Evolutionary conservation across 768 basidiomycete species (phyloP), one percentile per base, ranked within the genome.

Genomic region (Rhodotorula kratochvilovae): DNA sequence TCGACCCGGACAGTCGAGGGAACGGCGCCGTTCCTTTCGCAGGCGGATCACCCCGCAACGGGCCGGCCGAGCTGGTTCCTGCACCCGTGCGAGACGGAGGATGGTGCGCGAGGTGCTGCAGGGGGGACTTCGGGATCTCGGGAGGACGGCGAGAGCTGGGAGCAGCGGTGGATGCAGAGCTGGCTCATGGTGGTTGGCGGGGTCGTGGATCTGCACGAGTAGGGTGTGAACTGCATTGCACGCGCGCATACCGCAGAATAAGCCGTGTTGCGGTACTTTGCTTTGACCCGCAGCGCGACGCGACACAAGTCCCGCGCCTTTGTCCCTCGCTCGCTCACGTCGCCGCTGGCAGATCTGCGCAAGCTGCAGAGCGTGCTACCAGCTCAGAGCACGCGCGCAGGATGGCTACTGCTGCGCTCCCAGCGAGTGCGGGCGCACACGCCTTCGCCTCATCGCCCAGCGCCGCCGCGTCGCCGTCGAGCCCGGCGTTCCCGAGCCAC

Each of bases 31-130:
- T 79, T 93, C 31, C 81, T 95, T 17, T 90, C 91, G 21, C 90
- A 91, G 76, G 90, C 90, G 16, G 92, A 95, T 67, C 92, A 94
- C 76, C 92, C 91, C 0, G 86, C 84, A 11, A 83, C 89, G 42
- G 88, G 87, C 31, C 86, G 82, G 5, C 87, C 88, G 16, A 87
- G 86, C 66, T 95, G 91, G 91, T 91, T 88, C 77, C 82, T 95
- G 50, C 92, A 95, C 79, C 92, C 92, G 17, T 95, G 92, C 79
- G 87, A 90, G 79, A 89, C 88, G 7, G 83, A 84, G 17, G 45
- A 85, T 87, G 2, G 85, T 95, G 2, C 81, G 82, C 33, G 92
- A 94, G 80, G 81, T 95, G 31, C 78, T 92, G 80, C 74, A 77
- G 23, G 42, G 17, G 43, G n/a, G 29, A 12, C 16, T 19, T 36